Conservation (phyloP, 73 alveolate species). For the Tetrahymena thermophila region DNA sequence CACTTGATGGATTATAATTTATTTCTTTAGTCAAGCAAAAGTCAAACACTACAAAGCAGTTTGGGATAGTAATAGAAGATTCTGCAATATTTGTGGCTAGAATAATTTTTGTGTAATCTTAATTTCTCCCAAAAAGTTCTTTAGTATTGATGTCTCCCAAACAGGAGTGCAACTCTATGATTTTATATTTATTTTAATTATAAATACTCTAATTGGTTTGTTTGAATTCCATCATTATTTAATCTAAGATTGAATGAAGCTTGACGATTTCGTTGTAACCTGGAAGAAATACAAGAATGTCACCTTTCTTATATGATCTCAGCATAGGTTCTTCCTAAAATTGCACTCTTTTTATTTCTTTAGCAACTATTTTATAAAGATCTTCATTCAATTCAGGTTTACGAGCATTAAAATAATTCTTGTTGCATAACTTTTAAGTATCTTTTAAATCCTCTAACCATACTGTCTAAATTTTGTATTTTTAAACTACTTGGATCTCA, state of each 20-base stretch:
- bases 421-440: conserved; percentile 1
- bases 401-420: conserved; percentile 10
- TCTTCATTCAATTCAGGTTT: conserved; percentile 5
- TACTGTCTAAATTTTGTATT: not conserved
- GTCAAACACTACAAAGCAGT: conserved; percentile 87
- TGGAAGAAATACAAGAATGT: conserved; percentile 81
- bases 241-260: not conserved
- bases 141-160: conserved; percentile 26
- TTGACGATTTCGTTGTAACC: conserved; percentile 74
- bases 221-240: conserved; percentile 43
- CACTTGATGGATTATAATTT: conserved; percentile 76
- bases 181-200: conserved; percentile 23
- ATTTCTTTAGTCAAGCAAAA: conserved; percentile 90
- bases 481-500: not conserved
- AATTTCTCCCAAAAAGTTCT: conserved; percentile 16
- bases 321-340: conserved; percentile 8
- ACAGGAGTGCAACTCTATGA: conserved; percentile 66
- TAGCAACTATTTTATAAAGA: not conserved
- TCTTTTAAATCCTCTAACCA: conserved; percentile 38
- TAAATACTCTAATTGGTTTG: conserved; percentile 23
- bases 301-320: conserved; percentile 41
- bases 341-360: conserved; percentile 7
- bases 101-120: conserved; percentile 78
- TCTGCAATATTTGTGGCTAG: conserved; percentile 97
- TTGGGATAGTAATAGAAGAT: conserved; percentile 94